phyloP scores from a whole-genome alignment of 805 yeast species.

The Hanseniaspora lindneri region DNA sequence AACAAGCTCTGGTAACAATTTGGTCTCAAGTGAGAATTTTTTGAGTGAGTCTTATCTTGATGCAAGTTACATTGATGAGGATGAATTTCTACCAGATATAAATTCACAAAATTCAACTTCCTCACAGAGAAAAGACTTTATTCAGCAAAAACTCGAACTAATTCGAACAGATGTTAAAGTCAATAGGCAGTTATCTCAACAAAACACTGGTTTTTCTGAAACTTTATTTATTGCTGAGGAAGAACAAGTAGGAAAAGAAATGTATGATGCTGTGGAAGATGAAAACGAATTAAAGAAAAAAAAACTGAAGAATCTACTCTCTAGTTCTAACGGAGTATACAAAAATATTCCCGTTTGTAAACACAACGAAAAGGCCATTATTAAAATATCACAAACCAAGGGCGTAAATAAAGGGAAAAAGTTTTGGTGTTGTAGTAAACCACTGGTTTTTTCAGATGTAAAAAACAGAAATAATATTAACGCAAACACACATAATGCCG shows the following conservation, averaged over 20 bases:
- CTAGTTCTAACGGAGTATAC: slow-evolving; percentile 11
- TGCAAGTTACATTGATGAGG: slow-evolving; percentile 3
- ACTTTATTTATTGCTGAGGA: slow-evolving; percentile 7
- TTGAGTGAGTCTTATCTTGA: no score
- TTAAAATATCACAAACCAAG: slow-evolving; percentile 36
- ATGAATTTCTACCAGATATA: not conserved
- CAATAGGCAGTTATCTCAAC: not conserved
- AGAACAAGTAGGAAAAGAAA: no score
- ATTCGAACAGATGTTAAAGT: slow-evolving; percentile 7
- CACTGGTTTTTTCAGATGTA: slow-evolving; percentile 15
- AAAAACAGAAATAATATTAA: slow-evolving; percentile 21
- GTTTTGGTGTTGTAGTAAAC: slow-evolving; percentile 43
- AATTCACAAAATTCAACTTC: not conserved
- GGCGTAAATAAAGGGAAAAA: slow-evolving; percentile 36
- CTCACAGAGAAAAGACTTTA: not conserved
- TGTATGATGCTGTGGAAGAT: not conserved
- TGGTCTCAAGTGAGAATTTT: no score
- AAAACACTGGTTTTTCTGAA: not conserved
- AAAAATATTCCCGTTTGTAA: slow-evolving; percentile 36
- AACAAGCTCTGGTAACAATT: no score
- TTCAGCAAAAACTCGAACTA: slow-evolving; percentile 9
- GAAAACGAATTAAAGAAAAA: slow-evolving; percentile 1
- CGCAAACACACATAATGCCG: slow-evolving; percentile 20
- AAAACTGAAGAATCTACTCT: not conserved
- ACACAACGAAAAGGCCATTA: slow-evolving; percentile 37